Evolutionary conservation across 768 basidiomycete genomes (phyloP), one percentile per base, ranked within the genome.

Genomic region (Calocybe gangraenosa): DNA sequence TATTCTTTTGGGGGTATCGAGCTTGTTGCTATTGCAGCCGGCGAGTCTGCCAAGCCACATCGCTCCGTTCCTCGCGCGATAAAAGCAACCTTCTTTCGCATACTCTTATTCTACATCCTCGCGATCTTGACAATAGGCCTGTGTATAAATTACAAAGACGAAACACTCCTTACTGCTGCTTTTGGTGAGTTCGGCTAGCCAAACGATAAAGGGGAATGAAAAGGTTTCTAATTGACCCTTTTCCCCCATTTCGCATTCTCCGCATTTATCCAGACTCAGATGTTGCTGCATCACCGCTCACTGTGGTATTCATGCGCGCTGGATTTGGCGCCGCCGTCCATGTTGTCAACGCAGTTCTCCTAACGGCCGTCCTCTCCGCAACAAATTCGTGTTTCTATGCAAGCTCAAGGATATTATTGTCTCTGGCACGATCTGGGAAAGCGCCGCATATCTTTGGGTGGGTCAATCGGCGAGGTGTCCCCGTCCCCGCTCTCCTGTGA

Each of bases 1-100:
- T 88, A 79, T 63, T 83, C 82, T 7, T 82, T 76, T 59, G 79
- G 76, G 14, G 81, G 82, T 14, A 78, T 84, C 22, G 84, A 85
- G 53, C 71, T 88, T 8, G 83, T 87, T 33, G 78, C 82, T 2
- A 61, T 87, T 23, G 84, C 84, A n/a, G 84, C 84, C 8, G 81
- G 82, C 25, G 85, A 87, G 64, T 79, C 79, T 5, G 72, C 71
- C 37, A 73, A 72, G 52, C 84, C 84, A 1, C 70, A 81, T 62
- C 78, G 79, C 58, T 63, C 79, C 1, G 75, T 86, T 21, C 83
- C 82, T 2, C 64, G 69, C 0, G 84, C 85, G 1, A 74, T 84
- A 60, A 82, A 81, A 54, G 78, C 78, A 30, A 84, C 82, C 0
- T 84, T 85, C 64, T 69, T 81, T 65, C 73, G 82, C 28, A 81